Evolutionary conservation across 495 filamentous ascomycete genomes (phyloP).

Genomic region (Neohortaea acidophila): DNA sequence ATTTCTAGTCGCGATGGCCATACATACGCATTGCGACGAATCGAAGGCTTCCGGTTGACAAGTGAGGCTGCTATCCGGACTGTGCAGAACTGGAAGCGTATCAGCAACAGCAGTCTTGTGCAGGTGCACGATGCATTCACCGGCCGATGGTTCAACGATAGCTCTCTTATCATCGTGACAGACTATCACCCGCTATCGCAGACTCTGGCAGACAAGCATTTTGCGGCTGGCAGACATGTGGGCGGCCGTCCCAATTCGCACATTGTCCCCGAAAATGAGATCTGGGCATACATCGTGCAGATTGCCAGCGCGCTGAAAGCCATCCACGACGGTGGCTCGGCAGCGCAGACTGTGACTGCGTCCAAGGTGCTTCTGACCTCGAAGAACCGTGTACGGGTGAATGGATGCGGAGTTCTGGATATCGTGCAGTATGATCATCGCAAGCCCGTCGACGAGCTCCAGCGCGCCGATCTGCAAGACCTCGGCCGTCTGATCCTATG

Average conservation of each 20-base stretch:
- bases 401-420: conserved; percentile 73
- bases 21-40: conserved; percentile 64
- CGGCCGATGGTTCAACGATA: conserved; percentile 80
- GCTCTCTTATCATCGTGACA: conserved; percentile 83
- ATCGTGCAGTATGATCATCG: conserved; percentile 63
- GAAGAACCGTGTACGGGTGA: conserved; percentile 73
- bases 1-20: conserved; percentile 72
- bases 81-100: conserved; percentile 81
- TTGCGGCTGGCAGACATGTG: conserved; percentile 21
- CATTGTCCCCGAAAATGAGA: conserved; percentile 54
- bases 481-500: conserved; percentile 72
- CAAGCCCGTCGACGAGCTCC: conserved; percentile 53
- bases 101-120: conserved; percentile 69
- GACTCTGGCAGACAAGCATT: conserved; percentile 73
- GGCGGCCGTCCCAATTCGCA: conserved; percentile 10
- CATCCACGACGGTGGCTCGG: conserved; percentile 67
- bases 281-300: conserved; percentile 91
- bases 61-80: conserved; percentile 76
- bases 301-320: conserved; percentile 75
- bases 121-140: conserved; percentile 86
- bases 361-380: conserved; percentile 77
- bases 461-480: conserved; percentile 73
- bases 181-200: conserved; percentile 86
- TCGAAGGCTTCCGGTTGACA: conserved; percentile 74
- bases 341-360: conserved; percentile 66